Conservation (phyloP, 1,284 basidiomycete genomes). For the Puccinia coronata region DNA sequence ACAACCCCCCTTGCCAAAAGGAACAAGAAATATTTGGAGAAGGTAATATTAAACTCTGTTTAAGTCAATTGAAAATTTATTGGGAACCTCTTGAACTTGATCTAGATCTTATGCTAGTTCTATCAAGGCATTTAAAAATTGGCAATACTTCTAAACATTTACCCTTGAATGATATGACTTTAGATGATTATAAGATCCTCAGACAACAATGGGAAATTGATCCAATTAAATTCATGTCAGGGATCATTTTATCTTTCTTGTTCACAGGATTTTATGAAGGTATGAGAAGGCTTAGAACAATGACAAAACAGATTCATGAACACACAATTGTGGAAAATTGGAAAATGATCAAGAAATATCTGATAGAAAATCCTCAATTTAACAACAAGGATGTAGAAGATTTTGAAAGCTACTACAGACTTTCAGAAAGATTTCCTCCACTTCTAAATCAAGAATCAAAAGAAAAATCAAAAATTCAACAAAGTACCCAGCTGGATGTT, state of each 20-base stretch:
- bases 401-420: neutral
- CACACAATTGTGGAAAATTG: neutral
- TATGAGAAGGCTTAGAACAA: neutral
- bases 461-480: neutral
- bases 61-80: neutral
- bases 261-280: neutral
- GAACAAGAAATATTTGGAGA: neutral
- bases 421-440: neutral
- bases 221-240: neutral
- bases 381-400: neutral
- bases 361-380: neutral
- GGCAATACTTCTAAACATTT: neutral
- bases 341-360: neutral
- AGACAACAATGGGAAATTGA: neutral
- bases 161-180: neutral
- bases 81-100: neutral
- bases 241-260: neutral
- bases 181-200: neutral
- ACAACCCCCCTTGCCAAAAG: neutral
- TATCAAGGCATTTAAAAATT: neutral
- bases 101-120: neutral
- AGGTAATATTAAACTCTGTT: neutral
- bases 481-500: neutral
- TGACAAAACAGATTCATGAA: neutral
- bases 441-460: neutral